Conservation (phyloP, 2,329 filamentous ascomycete genomes). For the Paecilomyces dactylethromorphus region DNA sequence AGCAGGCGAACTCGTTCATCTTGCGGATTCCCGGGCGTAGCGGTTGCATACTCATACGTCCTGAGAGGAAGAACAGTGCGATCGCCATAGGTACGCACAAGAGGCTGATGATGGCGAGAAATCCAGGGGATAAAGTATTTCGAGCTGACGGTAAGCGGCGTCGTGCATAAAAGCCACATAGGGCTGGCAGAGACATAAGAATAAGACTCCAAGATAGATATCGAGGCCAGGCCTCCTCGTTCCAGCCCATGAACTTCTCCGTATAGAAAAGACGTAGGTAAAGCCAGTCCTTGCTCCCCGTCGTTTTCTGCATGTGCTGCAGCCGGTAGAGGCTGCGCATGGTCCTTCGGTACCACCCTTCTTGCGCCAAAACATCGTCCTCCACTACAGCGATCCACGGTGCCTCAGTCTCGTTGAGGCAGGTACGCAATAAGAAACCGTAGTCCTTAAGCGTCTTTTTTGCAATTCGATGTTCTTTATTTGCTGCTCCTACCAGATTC, state of each 20-base stretch:
- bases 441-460: constrained; percentile 42
- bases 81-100: constrained; percentile 24
- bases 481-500: constrained; percentile 5
- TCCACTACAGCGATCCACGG: constrained; percentile 42
- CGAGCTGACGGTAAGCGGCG: constrained; percentile 6
- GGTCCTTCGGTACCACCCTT: constrained; percentile 40
- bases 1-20: constrained; percentile 41
- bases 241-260: constrained; percentile 42
- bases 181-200: constrained; percentile 11
- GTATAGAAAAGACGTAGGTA: constrained; percentile 44
- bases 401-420: constrained; percentile 28
- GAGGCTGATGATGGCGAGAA: constrained; percentile 21
- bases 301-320: constrained; percentile 9
- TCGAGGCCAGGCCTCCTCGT: constrained; percentile 31
- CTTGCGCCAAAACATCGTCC: constrained; percentile 42
- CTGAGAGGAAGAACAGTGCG: constrained; percentile 36
- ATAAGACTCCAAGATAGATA: constrained; percentile 30
- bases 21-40: constrained; percentile 29
- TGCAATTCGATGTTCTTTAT: constrained; percentile 16
- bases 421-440: constrained; percentile 34
- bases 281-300: constrained; percentile 18
- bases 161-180: constrained; percentile 10
- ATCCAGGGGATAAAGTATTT: constrained; percentile 8
- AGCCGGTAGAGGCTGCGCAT: constrained; percentile 31
- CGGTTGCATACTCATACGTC: constrained; percentile 33